Evolutionary conservation across 768 basidiomycete species (phyloP).

Genomic region (Termitomyces sp.): DNA sequence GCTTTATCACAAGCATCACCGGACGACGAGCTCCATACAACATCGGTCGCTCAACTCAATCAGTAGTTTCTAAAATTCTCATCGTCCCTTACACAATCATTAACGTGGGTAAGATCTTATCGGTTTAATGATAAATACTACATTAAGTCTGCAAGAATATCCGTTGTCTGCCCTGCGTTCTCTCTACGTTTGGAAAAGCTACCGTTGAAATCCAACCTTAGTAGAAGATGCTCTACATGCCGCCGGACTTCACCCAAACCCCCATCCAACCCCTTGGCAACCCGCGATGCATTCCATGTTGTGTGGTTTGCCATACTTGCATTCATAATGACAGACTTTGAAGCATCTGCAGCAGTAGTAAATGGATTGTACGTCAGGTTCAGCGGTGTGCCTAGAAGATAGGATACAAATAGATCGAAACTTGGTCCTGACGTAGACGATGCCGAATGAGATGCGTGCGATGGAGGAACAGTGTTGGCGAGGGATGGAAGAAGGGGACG

Average conservation of each 20-base stretch:
- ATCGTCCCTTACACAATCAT: constrained; percentile 7
- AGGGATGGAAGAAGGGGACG: constrained; percentile 80
- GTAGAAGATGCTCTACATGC: constrained; percentile 76
- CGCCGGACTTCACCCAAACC: constrained; percentile 62
- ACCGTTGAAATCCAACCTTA: constrained; percentile 84
- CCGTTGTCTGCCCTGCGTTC: constrained; percentile 13
- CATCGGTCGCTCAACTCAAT: constrained; percentile 2
- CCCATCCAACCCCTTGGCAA: constrained; percentile 46
- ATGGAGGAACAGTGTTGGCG: constrained; percentile 24
- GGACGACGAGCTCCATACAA: constrained; percentile 4
- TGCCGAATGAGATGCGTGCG: constrained; percentile 32
- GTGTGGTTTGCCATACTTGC: constrained; percentile 50
- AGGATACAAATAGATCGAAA: constrained; percentile 57
- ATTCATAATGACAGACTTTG: constrained; percentile 65
- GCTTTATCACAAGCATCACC: constrained; percentile 4
- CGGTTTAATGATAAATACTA: constrained; percentile 5
- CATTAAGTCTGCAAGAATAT: constrained; percentile 34
- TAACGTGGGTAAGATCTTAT: constrained; percentile 10
- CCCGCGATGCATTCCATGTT: constrained; percentile 47
- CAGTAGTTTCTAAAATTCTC: background rate
- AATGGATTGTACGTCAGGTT: constrained; percentile 63
- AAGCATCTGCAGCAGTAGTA: constrained; percentile 55
- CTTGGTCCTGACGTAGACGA: constrained; percentile 28
- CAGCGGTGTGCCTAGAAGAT: constrained; percentile 77
- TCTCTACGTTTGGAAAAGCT: constrained; percentile 52